Evolutionary conservation across 192 early-diverging fungal genomes (phyloP), one percentile per base, ranked within the genome.

Genomic region (Entomortierella lignicola): DNA sequence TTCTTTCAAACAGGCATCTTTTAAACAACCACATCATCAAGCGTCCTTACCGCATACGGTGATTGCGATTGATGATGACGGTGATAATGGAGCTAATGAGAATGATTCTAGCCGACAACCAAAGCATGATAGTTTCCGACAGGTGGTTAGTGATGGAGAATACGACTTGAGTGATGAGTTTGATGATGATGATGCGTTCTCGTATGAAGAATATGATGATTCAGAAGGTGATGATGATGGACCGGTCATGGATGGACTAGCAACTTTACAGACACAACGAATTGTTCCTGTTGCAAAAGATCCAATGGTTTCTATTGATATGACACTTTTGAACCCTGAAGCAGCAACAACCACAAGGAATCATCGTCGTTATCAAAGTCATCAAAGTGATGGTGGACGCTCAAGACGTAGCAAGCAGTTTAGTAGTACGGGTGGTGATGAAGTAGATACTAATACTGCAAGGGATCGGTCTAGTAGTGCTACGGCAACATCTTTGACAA

Each of bases 101-200:
- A 6, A 51, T 8, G 44, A 34, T 61, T 48, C 20, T 12, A 8
- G 26, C 13, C 25, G 20, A 25, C 69, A 61, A 31, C 30, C 47
- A 12, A 55, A 34, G 25, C 73, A 69, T 29, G 66, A 69, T 55
- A 77, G 66, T 29, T 61, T 70, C 62, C 75, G 75, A 6, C 75
- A 79, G 43, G 75, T 79, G 26, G 75, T 79, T 42, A 79, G 75
- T 41, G 75, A 79, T 70, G 75, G 75, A 26, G 75, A 79, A 30
- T 79, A 79, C 55, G 67, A 69, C 18, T 15, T 66, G 15, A 60
- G 64, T 21, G 60, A 68, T 17, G 66, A 79, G 17, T 63, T 61
- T 34, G 65, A 75, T 23, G 51, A 74, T 15, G 65, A 67, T 8
- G 72, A 77, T 21, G 62, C 42, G 0, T 63, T 56, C n/a, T 69